Percentiles rank a stretch among this genome's conserved stretches.
Conservation (phyloP, 176 grass and related monocot genomes). For the Phoenix dactylifera region DNA sequence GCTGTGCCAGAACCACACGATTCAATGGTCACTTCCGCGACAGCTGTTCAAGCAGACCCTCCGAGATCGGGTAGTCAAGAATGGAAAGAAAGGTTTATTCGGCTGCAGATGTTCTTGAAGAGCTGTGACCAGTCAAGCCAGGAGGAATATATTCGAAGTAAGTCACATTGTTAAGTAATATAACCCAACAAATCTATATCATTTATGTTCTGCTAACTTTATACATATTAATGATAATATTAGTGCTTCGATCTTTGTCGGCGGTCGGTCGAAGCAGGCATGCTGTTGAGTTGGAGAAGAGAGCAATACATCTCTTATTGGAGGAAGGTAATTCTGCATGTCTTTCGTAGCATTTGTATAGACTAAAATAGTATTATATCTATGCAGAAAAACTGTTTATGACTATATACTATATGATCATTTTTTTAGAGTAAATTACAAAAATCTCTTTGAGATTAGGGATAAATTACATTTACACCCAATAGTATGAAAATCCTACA, state of each 20-base stretch:
- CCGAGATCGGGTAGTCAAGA: constrained; percentile 38
- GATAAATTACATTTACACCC: too few species aligned
- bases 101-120: constrained; percentile 64
- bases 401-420: too few species aligned
- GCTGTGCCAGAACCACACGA: constrained; percentile 5
- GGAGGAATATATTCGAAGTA: constrained; percentile 80
- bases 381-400: too few species aligned
- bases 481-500: too few species aligned
- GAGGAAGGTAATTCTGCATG: constrained; percentile 62
- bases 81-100: constrained; percentile 61
- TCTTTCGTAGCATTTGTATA: not conserved
- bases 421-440: too few species aligned
- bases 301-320: constrained; percentile 72
- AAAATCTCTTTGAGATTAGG: too few species aligned
- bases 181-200: too few species aligned
- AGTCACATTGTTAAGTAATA: constrained; percentile 21
- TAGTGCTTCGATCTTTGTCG: constrained; percentile 76
- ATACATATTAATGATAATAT: constrained; percentile 4
- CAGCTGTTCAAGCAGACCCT: not conserved
- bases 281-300: constrained; percentile 81
- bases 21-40: constrained; percentile 12
- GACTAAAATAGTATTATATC: not conserved
- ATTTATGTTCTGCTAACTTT: too few species aligned
- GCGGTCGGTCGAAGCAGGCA: constrained; percentile 60
- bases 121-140: constrained; percentile 65